Conservation (phyloP, 352 stramenopile genomes). For the Blastocystis hominis region DNA sequence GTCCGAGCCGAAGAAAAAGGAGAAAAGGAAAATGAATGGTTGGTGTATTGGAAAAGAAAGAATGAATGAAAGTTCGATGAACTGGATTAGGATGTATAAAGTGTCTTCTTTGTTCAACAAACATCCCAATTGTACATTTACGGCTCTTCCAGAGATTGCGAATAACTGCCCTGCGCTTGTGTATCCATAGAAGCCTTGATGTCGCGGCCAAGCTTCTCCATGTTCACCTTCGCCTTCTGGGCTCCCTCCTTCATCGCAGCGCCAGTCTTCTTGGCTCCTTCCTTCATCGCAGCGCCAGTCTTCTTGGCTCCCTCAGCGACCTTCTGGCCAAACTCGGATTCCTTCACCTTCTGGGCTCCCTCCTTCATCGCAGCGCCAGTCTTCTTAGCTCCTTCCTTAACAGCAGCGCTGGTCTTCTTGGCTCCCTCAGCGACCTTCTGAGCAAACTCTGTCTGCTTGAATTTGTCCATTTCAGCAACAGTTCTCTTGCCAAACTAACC, state of each 20-base stretch:
- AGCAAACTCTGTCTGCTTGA: slow-evolving; percentile 54
- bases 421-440: slow-evolving; percentile 31
- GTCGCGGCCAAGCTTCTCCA: background rate
- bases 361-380: slow-evolving; percentile 32
- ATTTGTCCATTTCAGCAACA: slow-evolving; percentile 9
- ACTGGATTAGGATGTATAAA: too few species aligned
- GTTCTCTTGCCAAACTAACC: slow-evolving; percentile 40
- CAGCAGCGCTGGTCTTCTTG: background rate
- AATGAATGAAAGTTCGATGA: too few species aligned
- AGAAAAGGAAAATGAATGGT: too few species aligned
- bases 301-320: slow-evolving; percentile 8
- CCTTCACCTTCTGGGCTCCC: background rate
- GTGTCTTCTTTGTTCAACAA: too few species aligned
- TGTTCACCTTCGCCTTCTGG: slow-evolving; percentile 1
- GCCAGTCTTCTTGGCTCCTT: slow-evolving; percentile 21
- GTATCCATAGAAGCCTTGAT: background rate
- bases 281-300: slow-evolving; percentile 32
- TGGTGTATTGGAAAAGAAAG: too few species aligned
- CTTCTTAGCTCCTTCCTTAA: slow-evolving; percentile 36
- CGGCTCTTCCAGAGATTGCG: too few species aligned
- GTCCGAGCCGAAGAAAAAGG: too few species aligned
- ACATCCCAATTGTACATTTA: too few species aligned
- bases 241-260: slow-evolving; percentile 20
- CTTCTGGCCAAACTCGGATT: slow-evolving; percentile 45
- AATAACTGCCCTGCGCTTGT: too few species aligned